These are phyloP conservation scores for Helianthus tuberosus DNA, from an alignment of 129 eudicot species.

Conservation along the genomic window DNA sequence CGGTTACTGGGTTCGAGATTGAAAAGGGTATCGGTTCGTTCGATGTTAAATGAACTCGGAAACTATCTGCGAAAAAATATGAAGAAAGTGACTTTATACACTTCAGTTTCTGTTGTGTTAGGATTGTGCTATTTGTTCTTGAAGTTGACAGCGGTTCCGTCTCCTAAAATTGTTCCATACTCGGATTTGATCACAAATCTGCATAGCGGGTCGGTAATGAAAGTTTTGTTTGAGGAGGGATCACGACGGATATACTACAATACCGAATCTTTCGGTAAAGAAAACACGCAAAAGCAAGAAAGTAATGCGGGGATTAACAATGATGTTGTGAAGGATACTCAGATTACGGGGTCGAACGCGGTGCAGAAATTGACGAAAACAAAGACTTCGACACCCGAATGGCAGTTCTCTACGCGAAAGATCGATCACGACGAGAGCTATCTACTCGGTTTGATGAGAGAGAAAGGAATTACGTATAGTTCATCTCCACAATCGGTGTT, in stretches of 20 bases:
- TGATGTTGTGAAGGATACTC: constrained; percentile 11
- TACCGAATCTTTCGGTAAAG: constrained; percentile 35
- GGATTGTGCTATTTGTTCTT: constrained; percentile 85
- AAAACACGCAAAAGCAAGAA: constrained; percentile 27
- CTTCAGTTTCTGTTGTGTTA: constrained; percentile 58
- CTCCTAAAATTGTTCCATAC: constrained; percentile 83
- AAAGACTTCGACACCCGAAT: constrained; percentile 44
- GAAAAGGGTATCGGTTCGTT: constrained; percentile 50
- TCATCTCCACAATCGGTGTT: constrained; percentile 86
- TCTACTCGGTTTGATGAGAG: constrained; percentile 90
- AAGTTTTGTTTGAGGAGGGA: constrained; percentile 92
- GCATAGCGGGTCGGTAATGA: constrained; percentile 62
- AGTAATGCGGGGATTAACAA: constrained; percentile 17
- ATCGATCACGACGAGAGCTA: constrained; percentile 84
- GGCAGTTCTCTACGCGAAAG: constrained; percentile 88
- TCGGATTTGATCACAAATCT: constrained; percentile 74
- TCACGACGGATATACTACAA: constrained; percentile 79
- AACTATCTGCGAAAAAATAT: constrained; percentile 63
- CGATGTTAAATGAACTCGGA: constrained; percentile 54
- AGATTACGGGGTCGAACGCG: constrained; percentile 15
- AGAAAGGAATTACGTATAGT: constrained; percentile 71
- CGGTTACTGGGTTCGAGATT: constrained; percentile 55
- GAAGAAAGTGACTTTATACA: constrained; percentile 53
- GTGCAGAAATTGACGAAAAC: constrained; percentile 40
- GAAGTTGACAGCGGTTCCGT: constrained; percentile 60